phyloP scores from a whole-genome alignment of 495 filamentous ascomycete genomes.

The Viridothelium virens region DNA sequence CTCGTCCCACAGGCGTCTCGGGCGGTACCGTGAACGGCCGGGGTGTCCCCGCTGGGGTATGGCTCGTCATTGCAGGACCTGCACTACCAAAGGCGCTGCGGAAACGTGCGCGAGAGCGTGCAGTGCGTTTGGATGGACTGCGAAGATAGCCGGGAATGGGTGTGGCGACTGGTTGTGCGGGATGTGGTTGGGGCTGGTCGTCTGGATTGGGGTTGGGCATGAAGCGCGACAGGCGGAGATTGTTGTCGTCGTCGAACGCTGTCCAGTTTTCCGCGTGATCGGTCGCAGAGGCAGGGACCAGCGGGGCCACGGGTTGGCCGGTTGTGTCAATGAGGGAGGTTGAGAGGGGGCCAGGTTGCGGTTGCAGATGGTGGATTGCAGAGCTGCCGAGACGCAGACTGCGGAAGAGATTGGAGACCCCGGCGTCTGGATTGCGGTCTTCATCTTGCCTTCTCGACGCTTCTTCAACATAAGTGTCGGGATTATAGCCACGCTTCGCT shows the following conservation, averaged over 20 bases:
- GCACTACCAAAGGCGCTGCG: slow-evolving; percentile 3
- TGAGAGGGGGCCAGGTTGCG: neutral
- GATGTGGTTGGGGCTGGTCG: slow-evolving; percentile 13
- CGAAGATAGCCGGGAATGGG: slow-evolving; percentile 27
- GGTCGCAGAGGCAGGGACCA: slow-evolving; percentile 11
- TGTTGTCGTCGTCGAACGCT: slow-evolving; percentile 44
- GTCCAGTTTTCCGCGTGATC: slow-evolving; percentile 34
- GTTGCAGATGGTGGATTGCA: slow-evolving; percentile 7
- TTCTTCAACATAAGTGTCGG: neutral
- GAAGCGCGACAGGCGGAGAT: slow-evolving; percentile 34
- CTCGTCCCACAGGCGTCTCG: neutral
- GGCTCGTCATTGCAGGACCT: slow-evolving; percentile 1
- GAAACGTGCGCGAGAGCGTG: slow-evolving; percentile 11
- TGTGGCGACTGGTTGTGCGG: slow-evolving; percentile 14
- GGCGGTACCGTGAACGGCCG: neutral
- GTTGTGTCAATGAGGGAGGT: slow-evolving; percentile 14
- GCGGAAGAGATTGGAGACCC: slow-evolving; percentile 14
- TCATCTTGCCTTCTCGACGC: neutral
- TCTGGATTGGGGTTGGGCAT: slow-evolving; percentile 7
- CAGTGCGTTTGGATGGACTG: slow-evolving; percentile 26
- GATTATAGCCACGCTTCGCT: slow-evolving; percentile 11
- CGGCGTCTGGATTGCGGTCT: slow-evolving; percentile 18
- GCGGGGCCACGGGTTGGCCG: slow-evolving; percentile 24
- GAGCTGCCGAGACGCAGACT: slow-evolving; percentile 23
- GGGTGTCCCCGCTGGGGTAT: slow-evolving; percentile 15